Evolutionary conservation across 495 filamentous ascomycete species (phyloP).

Genomic region (Letharia columbiana): DNA sequence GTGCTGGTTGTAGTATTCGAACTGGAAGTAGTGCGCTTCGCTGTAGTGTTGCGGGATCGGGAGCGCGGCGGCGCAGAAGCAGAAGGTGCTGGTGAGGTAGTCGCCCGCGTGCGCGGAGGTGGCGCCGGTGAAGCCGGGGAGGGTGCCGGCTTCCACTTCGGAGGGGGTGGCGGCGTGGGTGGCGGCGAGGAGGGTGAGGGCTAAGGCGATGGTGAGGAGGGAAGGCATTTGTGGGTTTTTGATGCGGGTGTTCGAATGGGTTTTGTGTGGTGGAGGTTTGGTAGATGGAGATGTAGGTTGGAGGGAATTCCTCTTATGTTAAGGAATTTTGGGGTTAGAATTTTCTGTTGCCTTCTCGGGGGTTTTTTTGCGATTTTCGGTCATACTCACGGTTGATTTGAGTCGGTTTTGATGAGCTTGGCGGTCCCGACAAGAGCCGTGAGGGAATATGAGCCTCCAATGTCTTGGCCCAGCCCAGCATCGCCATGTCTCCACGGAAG

Average conservation of each 20-base stretch:
- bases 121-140: not conserved
- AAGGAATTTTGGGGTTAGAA: too few relatives aligned
- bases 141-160: not conserved
- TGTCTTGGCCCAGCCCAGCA: not conserved
- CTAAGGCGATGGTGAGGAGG: not conserved
- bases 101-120: not conserved
- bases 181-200: not conserved
- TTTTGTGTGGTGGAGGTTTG: not conserved
- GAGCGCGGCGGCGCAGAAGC: conserved; percentile 6
- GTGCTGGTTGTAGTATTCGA: conserved; percentile 12
- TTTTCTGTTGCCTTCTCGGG: too few relatives aligned
- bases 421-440: not conserved
- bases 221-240: not conserved
- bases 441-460: not conserved
- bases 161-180: not conserved
- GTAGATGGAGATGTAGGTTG: too few relatives aligned
- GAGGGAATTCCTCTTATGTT: too few relatives aligned
- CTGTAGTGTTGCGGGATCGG: not conserved
- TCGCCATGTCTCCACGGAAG: too few relatives aligned
- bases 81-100: conserved; percentile 9
- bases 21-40: conserved; percentile 4
- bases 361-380: too few relatives aligned
- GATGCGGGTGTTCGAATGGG: too few relatives aligned
- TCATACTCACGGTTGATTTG: too few relatives aligned
- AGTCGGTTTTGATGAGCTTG: not conserved